A percentile compares a stretch with the other conserved stretches of the same genome.
phyloP scores from a whole-genome alignment of 2,329 filamentous ascomycete genomes.

The Leptographium procerum region DNA sequence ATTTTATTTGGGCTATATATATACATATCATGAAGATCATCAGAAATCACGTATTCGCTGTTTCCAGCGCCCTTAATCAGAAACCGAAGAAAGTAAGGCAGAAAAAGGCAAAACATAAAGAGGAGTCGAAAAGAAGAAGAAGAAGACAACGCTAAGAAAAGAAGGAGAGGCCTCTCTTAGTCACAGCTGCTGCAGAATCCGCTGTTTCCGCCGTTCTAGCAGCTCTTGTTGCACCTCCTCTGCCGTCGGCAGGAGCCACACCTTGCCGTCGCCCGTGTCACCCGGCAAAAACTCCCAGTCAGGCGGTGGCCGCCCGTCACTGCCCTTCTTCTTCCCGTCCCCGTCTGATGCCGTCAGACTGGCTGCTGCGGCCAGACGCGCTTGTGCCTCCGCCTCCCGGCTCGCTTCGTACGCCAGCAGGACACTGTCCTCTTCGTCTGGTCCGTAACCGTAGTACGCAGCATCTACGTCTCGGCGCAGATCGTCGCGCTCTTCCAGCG shows the following conservation, averaged over 20 bases:
- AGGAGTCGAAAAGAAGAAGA: background rate
- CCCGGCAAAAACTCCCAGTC: slow-evolving; percentile 83
- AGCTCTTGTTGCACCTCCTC: slow-evolving; percentile 94
- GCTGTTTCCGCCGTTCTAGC: slow-evolving; percentile 72
- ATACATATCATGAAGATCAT: background rate
- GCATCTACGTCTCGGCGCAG: slow-evolving; percentile 73
- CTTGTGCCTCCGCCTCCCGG: slow-evolving; percentile 73
- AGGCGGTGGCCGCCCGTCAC: slow-evolving; percentile 44
- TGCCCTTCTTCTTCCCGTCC: slow-evolving; percentile 19
- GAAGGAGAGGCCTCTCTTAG: background rate
- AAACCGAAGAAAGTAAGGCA: background rate
- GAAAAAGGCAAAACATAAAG: background rate
- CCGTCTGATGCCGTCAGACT: slow-evolving; percentile 14
- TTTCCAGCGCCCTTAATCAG: background rate
- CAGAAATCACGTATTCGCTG: background rate
- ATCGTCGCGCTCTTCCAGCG: slow-evolving; percentile 57
- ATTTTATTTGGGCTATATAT: background rate
- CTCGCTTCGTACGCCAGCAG: slow-evolving; percentile 69
- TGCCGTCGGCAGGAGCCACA: slow-evolving; percentile 72
- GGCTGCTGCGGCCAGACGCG: slow-evolving; percentile 49
- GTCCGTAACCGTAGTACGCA: slow-evolving; percentile 88
- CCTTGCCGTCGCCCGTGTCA: slow-evolving; percentile 69
- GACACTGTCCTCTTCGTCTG: slow-evolving; percentile 79
- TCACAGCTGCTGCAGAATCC: slow-evolving; percentile 61
- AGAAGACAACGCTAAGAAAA: no score